Evolutionary conservation across 768 basidiomycete species (phyloP).

Genomic region (Pleurotus salmoneostramineus): DNA sequence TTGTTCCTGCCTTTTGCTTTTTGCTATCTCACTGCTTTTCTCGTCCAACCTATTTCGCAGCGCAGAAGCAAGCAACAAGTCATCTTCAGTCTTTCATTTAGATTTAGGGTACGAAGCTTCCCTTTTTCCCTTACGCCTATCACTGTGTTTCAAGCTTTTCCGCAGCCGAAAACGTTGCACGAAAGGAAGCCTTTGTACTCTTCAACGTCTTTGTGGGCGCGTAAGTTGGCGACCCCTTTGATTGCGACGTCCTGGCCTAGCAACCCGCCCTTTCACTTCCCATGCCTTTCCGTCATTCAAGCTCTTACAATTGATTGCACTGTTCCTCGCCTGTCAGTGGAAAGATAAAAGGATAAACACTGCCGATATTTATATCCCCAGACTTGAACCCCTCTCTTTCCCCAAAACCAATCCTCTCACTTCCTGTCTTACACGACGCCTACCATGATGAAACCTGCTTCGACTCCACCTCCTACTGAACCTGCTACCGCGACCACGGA

Average conservation of each 20-base stretch:
- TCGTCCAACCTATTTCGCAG: no score
- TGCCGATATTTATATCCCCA: not conserved
- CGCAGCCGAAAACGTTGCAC: not conserved
- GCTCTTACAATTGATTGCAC: not conserved
- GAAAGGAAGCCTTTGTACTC: not conserved
- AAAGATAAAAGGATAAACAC: not conserved
- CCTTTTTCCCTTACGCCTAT: no score
- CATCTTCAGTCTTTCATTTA: no score
- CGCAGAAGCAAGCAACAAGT: no score
- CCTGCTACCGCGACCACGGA: constrained; percentile 6
- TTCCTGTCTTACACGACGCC: not conserved
- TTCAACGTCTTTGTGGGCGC: not conserved
- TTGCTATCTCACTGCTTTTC: not conserved
- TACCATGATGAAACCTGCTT: not conserved
- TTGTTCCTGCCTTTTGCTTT: no score
- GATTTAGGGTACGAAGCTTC: no score
- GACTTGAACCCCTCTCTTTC: not conserved
- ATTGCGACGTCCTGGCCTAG: no score
- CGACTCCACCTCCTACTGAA: not conserved
- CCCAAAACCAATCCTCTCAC: not conserved
- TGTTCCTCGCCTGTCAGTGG: not conserved
- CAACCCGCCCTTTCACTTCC: not conserved
- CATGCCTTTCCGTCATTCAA: not conserved
- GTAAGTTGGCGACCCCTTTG: not conserved
- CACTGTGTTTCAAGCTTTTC: not conserved